Conservation (phyloP, 495 filamentous ascomycete genomes). For the Choiromyces venosus region DNA sequence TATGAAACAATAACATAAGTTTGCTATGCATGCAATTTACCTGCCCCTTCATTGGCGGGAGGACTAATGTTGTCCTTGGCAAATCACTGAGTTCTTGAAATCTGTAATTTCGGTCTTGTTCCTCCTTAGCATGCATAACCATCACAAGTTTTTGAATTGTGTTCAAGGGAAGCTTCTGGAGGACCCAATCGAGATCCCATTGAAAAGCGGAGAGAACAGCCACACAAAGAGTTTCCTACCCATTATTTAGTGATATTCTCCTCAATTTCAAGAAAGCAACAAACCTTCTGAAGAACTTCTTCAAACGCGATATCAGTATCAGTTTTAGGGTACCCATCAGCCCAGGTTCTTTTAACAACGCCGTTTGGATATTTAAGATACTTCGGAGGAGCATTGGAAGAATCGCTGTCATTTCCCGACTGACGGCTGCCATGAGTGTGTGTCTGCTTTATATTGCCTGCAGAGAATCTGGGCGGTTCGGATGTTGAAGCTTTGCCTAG, state of each 20-base stretch:
- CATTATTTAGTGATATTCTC: background rate
- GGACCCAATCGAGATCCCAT: constrained; percentile 73
- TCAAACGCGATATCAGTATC: constrained; percentile 81
- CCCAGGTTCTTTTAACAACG: constrained; percentile 77
- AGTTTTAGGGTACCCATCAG: constrained; percentile 49
- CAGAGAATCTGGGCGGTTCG: constrained; percentile 6
- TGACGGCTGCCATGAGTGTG: constrained; percentile 33
- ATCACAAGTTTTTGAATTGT: constrained; percentile 55
- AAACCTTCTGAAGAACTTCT: constrained; percentile 67
- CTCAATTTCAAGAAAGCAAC: background rate
- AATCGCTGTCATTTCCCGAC: constrained; percentile 22
- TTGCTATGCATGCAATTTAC: constrained; percentile 70
- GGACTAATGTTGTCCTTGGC: constrained; percentile 28
- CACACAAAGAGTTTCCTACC: constrained; percentile 55
- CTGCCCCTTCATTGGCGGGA: constrained; percentile 62
- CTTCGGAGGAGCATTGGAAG: background rate
- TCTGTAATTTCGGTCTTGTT: constrained; percentile 30
- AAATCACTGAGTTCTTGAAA: constrained; percentile 15
- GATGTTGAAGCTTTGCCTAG: background rate
- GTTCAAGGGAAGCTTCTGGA: constrained; percentile 53
- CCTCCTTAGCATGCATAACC: constrained; percentile 61
- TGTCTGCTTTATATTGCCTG: constrained; percentile 21
- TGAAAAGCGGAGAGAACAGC: constrained; percentile 83
- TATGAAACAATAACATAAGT: constrained; percentile 63
- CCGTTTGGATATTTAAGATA: constrained; percentile 62